phyloP scores from a whole-genome alignment of 352 stramenopile genomes.

The Pythium rishiriense region DNA sequence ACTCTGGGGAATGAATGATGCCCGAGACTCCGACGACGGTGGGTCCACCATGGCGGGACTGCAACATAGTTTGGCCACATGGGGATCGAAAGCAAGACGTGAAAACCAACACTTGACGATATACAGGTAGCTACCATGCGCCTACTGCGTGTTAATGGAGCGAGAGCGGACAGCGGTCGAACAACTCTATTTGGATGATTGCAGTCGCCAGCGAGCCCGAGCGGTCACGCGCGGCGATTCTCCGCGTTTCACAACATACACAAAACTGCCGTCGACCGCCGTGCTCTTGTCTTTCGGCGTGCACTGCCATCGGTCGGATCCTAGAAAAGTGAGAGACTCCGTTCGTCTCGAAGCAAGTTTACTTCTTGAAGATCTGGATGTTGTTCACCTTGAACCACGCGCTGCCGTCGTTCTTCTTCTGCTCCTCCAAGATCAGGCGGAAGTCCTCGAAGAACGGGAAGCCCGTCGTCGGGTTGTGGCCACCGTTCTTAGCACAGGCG shows the following conservation, averaged over 20 bases:
- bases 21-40: background rate
- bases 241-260: background rate
- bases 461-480: slow-evolving; percentile 61
- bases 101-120: background rate
- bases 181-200: slow-evolving; percentile 17
- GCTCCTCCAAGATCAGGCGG: slow-evolving; percentile 70
- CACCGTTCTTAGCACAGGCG: slow-evolving; percentile 43
- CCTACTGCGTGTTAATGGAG: background rate
- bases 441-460: slow-evolving; percentile 84
- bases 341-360: slow-evolving; percentile 12
- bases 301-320: background rate
- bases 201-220: too few relatives aligned
- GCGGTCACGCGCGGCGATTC: background rate
- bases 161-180: slow-evolving; percentile 3
- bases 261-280: slow-evolving; percentile 6
- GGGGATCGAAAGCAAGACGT: background rate
- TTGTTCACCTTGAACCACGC: slow-evolving; percentile 73
- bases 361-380: slow-evolving; percentile 72
- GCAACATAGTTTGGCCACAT: too few relatives aligned
- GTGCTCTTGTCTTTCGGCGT: background rate
- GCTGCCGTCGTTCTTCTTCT: slow-evolving; percentile 69
- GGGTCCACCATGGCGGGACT: too few relatives aligned
- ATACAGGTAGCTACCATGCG: background rate
- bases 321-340: background rate
- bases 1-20: too few relatives aligned